These are phyloP conservation scores for Endoconidiophora polonica DNA, from an alignment of 2,329 filamentous ascomycete species.

Conservation along the genomic window DNA sequence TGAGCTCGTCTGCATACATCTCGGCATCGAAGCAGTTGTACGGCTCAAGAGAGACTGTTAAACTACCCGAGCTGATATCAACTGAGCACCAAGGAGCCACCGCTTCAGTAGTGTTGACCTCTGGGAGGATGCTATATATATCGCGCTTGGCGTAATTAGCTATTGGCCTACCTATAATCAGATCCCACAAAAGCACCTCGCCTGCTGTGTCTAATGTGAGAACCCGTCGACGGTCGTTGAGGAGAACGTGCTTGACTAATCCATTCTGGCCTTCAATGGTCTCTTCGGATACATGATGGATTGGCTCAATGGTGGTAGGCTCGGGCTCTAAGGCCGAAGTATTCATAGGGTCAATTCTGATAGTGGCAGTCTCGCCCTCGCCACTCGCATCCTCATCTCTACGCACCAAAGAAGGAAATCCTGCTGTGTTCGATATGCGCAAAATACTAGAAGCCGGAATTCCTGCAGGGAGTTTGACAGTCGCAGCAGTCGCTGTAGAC, in stretches of 20 bases:
- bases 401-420: slow-evolving; percentile 46
- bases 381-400: no score
- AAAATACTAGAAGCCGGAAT: slow-evolving; percentile 67
- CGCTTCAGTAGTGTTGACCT: slow-evolving; percentile 74
- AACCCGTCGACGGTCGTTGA: slow-evolving; percentile 80
- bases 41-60: slow-evolving; percentile 81
- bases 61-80: slow-evolving; percentile 77
- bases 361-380: slow-evolving; percentile 32
- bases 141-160: slow-evolving; percentile 88
- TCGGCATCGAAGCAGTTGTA: slow-evolving; percentile 97
- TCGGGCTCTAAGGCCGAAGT: slow-evolving; percentile 6
- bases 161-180: slow-evolving; percentile 74
- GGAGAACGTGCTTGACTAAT: slow-evolving; percentile 76
- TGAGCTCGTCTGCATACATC: slow-evolving; percentile 83
- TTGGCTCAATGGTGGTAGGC: slow-evolving; percentile 32
- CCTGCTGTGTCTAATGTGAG: slow-evolving; percentile 88
- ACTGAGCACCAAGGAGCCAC: slow-evolving; percentile 95
- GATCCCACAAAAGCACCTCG: slow-evolving; percentile 88
- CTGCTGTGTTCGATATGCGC: slow-evolving; percentile 67
- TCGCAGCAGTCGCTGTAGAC: slow-evolving; percentile 5
- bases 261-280: slow-evolving; percentile 92
- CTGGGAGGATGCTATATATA: slow-evolving; percentile 75
- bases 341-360: slow-evolving; percentile 26
- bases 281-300: slow-evolving; percentile 54
- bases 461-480: slow-evolving; percentile 27